These are phyloP conservation scores for Piper betle DNA, from an alignment of 164 flowering plant species.

Conservation along the genomic window DNA sequence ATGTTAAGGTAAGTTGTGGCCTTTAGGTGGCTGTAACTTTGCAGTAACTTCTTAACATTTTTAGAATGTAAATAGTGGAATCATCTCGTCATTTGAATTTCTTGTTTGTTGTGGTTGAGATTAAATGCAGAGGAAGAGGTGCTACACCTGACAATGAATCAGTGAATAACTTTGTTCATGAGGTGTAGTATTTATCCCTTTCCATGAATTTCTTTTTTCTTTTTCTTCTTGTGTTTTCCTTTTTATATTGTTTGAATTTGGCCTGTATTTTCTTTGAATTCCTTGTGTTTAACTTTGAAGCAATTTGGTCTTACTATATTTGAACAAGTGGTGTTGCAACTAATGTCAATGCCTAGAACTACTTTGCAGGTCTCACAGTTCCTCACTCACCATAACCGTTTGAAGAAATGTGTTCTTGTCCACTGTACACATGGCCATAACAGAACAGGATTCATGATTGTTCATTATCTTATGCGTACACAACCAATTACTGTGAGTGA, in stretches of 20 bases:
- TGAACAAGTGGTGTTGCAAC: neutral
- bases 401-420: constrained; percentile 73
- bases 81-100: neutral
- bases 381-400: constrained; percentile 49
- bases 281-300: neutral
- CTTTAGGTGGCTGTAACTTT: neutral
- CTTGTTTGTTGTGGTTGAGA: constrained; percentile 27
- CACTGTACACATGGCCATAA: constrained; percentile 99
- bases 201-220: neutral
- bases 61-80: neutral
- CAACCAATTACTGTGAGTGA: constrained; percentile 52
- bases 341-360: too few species aligned
- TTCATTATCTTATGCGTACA: constrained; percentile 83
- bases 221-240: neutral
- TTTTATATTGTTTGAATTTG: neutral
- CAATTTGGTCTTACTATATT: neutral
- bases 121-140: constrained; percentile 78
- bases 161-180: constrained; percentile 69
- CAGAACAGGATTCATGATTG: constrained; percentile 96
- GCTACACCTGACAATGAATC: constrained; percentile 76
- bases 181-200: constrained; percentile 20
- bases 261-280: neutral
- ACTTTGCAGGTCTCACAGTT: constrained; percentile 61
- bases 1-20: constrained; percentile 62
- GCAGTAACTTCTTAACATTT: neutral